Conservation (phyloP, 169 alveolate genomes). For the Eimeria maxima region DNA sequence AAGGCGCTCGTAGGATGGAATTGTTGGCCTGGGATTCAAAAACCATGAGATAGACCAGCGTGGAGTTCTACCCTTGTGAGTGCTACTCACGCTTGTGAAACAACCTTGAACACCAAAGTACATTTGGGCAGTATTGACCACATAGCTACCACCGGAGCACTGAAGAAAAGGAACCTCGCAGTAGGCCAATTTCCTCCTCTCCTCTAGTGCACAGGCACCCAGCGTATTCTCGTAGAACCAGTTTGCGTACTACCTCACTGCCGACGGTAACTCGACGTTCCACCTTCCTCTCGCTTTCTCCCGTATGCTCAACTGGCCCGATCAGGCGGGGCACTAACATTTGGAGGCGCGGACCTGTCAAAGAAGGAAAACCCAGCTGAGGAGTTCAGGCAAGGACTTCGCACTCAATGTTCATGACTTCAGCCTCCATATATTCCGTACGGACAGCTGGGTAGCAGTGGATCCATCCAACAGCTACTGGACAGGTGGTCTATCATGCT, state of each 20-base stretch:
- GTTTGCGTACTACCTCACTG: slow-evolving; percentile 79
- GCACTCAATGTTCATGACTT: neutral
- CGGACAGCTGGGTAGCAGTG: slow-evolving; percentile 82
- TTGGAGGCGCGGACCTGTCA: slow-evolving; percentile 83
- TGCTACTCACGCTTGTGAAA: neutral
- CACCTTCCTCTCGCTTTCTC: neutral
- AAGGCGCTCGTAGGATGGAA: slow-evolving; percentile 81
- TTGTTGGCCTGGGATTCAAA: slow-evolving; percentile 85
- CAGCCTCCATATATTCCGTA: neutral
- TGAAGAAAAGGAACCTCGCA: slow-evolving; percentile 71
- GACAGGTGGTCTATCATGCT: slow-evolving; percentile 55
- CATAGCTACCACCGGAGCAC: slow-evolving; percentile 51
- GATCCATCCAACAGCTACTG: slow-evolving; percentile 85
- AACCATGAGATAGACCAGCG: slow-evolving; percentile 82
- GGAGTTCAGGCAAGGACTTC: slow-evolving; percentile 76
- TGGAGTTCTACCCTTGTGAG: slow-evolving; percentile 82
- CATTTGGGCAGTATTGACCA: slow-evolving; percentile 53
- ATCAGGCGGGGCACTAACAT: slow-evolving; percentile 81
- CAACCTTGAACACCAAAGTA: neutral
- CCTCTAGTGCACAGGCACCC: neutral
- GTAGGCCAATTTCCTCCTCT: slow-evolving; percentile 19
- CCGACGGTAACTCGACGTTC: slow-evolving; percentile 46
- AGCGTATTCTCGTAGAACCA: slow-evolving; percentile 49
- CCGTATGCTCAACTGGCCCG: neutral
- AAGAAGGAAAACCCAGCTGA: slow-evolving; percentile 75